Base-by-base conservation (phyloP, 768 basidiomycete species). In the Panaeolus cyanescens region DNA sequence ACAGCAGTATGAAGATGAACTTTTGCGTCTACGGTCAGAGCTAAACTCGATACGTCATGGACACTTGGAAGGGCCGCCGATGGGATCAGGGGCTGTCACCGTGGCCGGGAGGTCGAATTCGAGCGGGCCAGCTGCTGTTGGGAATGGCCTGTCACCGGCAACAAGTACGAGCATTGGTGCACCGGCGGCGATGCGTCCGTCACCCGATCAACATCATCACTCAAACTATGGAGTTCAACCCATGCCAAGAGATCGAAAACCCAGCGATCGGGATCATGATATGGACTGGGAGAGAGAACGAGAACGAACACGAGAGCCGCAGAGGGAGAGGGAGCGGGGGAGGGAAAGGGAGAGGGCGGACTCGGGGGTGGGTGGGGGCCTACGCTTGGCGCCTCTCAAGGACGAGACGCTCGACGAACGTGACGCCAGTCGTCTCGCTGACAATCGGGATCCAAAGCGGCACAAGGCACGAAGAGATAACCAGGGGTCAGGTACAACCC, bases 1-100 rank as follows among this genome's bases (percentile, higher is more conserved):
- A 34, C 83, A 86, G 59, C 83, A 88, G 70, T 93, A 91, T 65
- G 92, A 94, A 67, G 86, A 89, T 0, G 92, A 93, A 62, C 77
- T 92, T 57, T 74, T 76, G 7, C 80, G 85, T 25, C 78, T 92
- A 25, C 83, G 89, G 19, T 70, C 81, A 2, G 90, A 92, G 70
- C 75, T 92, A 36, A 31, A 59, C 36, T 55, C 62, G 32, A 50
- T 59, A 40, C 57, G 54, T 30, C 56, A 59, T 39, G 59, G 12
- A 8, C 45, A 34, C 22, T 37, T 19, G 22, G 31, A 33, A 45
- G 15, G 53, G 15, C 4, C 45, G 5, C 30, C 19, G 12, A 32
- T 19, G 22, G 58, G 45, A n/a, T 5, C 56, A 40, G 59, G 55
- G 13, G 60, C 59, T 53, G 20, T 59, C 30, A 54, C 54, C 10